Conservation (phyloP, 164 flowering plant genomes). For the Chimonanthus salicifolius region DNA sequence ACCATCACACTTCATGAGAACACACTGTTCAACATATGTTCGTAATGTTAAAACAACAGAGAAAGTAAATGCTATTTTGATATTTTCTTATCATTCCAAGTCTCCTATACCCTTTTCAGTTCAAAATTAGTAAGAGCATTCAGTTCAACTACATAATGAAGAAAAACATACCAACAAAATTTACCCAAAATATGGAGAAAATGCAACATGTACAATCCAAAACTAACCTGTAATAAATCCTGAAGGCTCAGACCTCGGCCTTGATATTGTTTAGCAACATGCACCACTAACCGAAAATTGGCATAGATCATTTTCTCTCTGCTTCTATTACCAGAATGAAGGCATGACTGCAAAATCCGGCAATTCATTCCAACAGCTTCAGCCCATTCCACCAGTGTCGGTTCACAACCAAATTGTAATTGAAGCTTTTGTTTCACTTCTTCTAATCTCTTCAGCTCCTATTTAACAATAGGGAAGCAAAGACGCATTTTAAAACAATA, state of each 20-base stretch:
- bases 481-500: neutral
- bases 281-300: conserved; percentile 84
- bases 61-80: neutral
- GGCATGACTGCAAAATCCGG: conserved; percentile 40
- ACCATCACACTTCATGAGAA: too few species aligned
- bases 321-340: conserved; percentile 50
- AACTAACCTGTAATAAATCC: conserved; percentile 81
- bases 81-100: neutral
- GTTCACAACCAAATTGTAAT: conserved; percentile 66
- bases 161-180: neutral
- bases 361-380: conserved; percentile 61
- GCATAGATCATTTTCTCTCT: conserved; percentile 69
- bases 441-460: conserved; percentile 59
- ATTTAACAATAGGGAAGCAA: conserved; percentile 17
- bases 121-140: neutral
- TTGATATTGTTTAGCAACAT: conserved; percentile 77
- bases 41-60: neutral
- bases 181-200: neutral
- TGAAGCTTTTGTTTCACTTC: conserved; percentile 62
- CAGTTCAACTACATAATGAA: neutral
- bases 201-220: neutral
- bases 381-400: conserved; percentile 88
- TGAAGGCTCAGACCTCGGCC: conserved; percentile 72
- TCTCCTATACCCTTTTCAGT: neutral
- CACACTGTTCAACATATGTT: neutral